A percentile compares a stretch with the other conserved stretches of the same genome.
Evolutionary conservation across 2,329 filamentous ascomycete genomes (phyloP).

Genomic region (Chaetoscypha palmicola): DNA sequence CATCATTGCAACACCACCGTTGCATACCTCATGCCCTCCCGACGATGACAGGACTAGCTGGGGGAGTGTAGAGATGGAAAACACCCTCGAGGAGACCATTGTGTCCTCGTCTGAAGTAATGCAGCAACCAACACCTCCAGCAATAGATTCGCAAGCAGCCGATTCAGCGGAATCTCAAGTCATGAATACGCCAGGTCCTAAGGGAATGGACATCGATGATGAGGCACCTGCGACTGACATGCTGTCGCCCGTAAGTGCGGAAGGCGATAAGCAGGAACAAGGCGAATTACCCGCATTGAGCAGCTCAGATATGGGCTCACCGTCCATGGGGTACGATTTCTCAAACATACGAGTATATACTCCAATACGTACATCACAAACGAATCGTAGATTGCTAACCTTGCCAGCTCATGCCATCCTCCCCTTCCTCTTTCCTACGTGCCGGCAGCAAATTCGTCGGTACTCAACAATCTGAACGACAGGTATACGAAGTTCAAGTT

Average conservation of each 20-base stretch:
- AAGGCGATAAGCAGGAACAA: constrained; percentile 34
- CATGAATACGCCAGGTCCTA: constrained; percentile 30
- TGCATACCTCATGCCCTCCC: constrained; percentile 37
- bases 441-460: constrained; percentile 84
- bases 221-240: constrained; percentile 28
- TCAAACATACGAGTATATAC: constrained; percentile 47
- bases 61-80: constrained; percentile 31
- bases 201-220: constrained; percentile 37
- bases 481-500: constrained; percentile 91
- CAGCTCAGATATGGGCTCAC: constrained; percentile 32
- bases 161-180: constrained; percentile 31
- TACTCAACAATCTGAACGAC: constrained; percentile 86
- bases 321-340: constrained; percentile 46
- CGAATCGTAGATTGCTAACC: constrained; percentile 9
- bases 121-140: constrained; percentile 27
- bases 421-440: constrained; percentile 80
- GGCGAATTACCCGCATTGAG: constrained; percentile 28
- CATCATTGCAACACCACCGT: constrained; percentile 21
- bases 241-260: constrained; percentile 32
- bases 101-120: constrained; percentile 21
- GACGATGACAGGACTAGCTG: constrained; percentile 33
- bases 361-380: not conserved
- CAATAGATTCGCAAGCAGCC: constrained; percentile 22
- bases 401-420: constrained; percentile 51
- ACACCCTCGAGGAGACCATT: constrained; percentile 24